Evolutionary conservation across 2,329 filamentous ascomycete genomes (phyloP).

Genomic region (Emergomyces africanus): DNA sequence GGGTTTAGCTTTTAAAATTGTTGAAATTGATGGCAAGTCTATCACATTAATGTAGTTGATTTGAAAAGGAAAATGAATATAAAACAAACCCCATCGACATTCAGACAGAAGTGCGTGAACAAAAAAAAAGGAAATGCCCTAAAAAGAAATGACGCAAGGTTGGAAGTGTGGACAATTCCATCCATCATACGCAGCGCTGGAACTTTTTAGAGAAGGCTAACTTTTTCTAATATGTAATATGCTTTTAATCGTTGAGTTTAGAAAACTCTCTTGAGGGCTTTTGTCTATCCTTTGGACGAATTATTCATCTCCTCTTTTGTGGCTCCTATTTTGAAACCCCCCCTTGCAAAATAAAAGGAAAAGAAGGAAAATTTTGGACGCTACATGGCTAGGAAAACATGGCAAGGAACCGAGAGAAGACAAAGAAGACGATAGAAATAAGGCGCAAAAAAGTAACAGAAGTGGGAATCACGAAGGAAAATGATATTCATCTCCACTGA

Average conservation of each 20-base stretch:
- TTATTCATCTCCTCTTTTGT: not conserved
- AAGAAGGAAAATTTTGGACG: not conserved
- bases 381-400: not conserved
- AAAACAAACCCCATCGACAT: not conserved
- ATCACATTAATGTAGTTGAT: too few relatives aligned
- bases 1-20: not conserved
- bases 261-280: not conserved
- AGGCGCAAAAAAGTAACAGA: not conserved
- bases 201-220: not conserved
- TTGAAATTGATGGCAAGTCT: too few relatives aligned
- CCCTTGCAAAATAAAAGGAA: not conserved
- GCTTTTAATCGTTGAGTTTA: not conserved
- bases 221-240: not conserved
- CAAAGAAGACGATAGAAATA: not conserved
- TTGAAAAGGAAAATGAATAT: not conserved
- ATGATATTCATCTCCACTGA: not conserved
- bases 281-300: not conserved
- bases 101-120: not conserved
- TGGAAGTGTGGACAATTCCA: not conserved
- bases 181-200: not conserved
- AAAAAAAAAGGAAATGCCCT: not conserved
- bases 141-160: not conserved
- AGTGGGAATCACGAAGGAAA: not conserved
- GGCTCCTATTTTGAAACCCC: not conserved
- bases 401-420: not conserved